These are phyloP conservation scores for Bruguiera sexangula DNA, from an alignment of 345 rosid species.

Conservation along the genomic window DNA sequence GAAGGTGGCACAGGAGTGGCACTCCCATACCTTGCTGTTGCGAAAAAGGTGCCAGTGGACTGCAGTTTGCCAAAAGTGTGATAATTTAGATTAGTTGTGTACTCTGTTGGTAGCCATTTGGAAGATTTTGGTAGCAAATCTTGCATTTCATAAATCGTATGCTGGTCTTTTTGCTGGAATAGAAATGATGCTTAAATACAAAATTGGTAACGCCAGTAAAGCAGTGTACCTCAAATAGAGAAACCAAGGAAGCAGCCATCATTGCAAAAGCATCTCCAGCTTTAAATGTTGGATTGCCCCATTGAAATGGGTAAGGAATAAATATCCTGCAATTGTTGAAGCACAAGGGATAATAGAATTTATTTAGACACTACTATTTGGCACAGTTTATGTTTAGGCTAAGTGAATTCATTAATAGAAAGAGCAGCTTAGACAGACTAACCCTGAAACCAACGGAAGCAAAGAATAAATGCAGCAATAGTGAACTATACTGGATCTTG, in stretches of 20 bases:
- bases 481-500: no score
- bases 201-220: not conserved
- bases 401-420: no score
- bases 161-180: not conserved
- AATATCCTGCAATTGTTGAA: conserved; percentile 43
- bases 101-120: not conserved
- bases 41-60: conserved; percentile 66
- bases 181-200: not conserved
- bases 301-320: conserved; percentile 69
- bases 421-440: no score
- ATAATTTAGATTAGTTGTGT: not conserved
- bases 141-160: not conserved
- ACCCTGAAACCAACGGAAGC: no score
- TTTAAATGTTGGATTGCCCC: conserved; percentile 68
- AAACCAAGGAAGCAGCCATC: conserved; percentile 67
- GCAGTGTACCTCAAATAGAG: conserved; percentile 58
- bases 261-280: conserved; percentile 54
- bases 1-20: conserved; percentile 83
- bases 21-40: conserved; percentile 76
- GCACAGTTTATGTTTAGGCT: no score
- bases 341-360: not conserved
- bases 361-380: not conserved
- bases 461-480: no score
- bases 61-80: conserved; percentile 6
- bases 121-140: not conserved